A percentile compares a stretch with the other conserved stretches of the same genome.
These are phyloP conservation scores for Limnanthes douglasii DNA, from an alignment of 345 rosid species.

Conservation along the genomic window DNA sequence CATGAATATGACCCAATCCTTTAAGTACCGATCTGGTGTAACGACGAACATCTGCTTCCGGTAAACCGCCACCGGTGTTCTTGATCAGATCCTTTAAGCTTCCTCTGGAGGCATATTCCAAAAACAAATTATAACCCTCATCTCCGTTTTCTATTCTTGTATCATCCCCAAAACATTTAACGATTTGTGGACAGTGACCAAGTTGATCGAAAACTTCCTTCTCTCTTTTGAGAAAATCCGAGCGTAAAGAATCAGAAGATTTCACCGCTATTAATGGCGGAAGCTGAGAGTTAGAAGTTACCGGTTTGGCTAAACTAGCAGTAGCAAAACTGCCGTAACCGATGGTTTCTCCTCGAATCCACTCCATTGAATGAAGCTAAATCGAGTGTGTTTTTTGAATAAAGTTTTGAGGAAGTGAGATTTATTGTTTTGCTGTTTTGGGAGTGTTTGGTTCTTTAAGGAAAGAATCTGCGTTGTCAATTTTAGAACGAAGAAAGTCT, in stretches of 20 bases:
- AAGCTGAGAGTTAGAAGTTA: slow-evolving; percentile 1
- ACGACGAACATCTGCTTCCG: slow-evolving; percentile 39
- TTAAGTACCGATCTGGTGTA: slow-evolving; percentile 36
- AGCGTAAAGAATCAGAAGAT: slow-evolving; percentile 23
- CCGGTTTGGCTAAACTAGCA: slow-evolving; percentile 30
- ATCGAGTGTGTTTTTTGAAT: no score
- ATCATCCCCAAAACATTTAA: slow-evolving; percentile 38
- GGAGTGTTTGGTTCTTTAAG: no score
- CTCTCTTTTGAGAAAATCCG: slow-evolving; percentile 39
- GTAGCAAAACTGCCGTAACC: slow-evolving; percentile 61
- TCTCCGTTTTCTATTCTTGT: slow-evolving; percentile 23
- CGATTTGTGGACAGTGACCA: slow-evolving; percentile 29
- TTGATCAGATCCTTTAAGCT: slow-evolving; percentile 28
- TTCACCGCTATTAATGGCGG: slow-evolving; percentile 53
- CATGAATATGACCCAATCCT: slow-evolving; percentile 46
- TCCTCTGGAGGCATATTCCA: slow-evolving; percentile 71
- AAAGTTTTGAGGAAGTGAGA: no score
- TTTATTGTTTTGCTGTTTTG: no score
- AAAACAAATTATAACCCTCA: slow-evolving; percentile 35
- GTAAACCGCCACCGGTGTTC: slow-evolving; percentile 20
- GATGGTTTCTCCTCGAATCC: slow-evolving; percentile 55
- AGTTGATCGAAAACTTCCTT: slow-evolving; percentile 20
- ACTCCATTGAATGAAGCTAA: slow-evolving; percentile 38
- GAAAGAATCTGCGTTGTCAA: no score
- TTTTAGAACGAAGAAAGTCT: no score